phyloP scores from a whole-genome alignment of 1,139 yeast species.

The Arxiozyma bovina region DNA sequence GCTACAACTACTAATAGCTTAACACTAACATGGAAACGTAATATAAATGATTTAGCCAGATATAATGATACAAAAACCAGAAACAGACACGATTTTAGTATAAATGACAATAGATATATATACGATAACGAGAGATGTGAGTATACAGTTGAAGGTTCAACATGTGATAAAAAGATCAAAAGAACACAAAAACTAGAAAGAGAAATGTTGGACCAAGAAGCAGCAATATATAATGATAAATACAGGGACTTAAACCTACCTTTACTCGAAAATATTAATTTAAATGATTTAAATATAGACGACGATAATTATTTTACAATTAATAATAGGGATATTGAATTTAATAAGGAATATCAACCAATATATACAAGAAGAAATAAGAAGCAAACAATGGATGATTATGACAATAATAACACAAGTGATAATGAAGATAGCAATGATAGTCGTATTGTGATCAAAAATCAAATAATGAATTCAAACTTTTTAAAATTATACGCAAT shows the following conservation, averaged over 20 bases:
- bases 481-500: constrained; percentile 26
- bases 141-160: too few relatives aligned
- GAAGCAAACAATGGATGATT: too few relatives aligned
- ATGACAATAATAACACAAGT: neutral
- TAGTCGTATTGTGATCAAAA: neutral
- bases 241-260: neutral
- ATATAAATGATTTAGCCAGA: neutral
- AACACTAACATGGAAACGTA: neutral
- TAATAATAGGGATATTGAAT: constrained; percentile 8
- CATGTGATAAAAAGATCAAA: neutral
- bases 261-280: neutral
- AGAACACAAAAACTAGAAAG: neutral
- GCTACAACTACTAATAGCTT: neutral
- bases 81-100: too few relatives aligned
- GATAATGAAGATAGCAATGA: neutral
- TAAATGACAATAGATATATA: too few relatives aligned
- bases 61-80: neutral
- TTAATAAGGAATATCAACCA: constrained; percentile 1
- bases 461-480: constrained; percentile 20
- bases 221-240: too few relatives aligned
- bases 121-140: too few relatives aligned
- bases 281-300: neutral
- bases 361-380: neutral
- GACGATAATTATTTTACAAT: neutral
- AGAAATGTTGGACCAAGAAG: too few relatives aligned